Conservation (phyloP, 257 asterid species). For the Plantago major region DNA sequence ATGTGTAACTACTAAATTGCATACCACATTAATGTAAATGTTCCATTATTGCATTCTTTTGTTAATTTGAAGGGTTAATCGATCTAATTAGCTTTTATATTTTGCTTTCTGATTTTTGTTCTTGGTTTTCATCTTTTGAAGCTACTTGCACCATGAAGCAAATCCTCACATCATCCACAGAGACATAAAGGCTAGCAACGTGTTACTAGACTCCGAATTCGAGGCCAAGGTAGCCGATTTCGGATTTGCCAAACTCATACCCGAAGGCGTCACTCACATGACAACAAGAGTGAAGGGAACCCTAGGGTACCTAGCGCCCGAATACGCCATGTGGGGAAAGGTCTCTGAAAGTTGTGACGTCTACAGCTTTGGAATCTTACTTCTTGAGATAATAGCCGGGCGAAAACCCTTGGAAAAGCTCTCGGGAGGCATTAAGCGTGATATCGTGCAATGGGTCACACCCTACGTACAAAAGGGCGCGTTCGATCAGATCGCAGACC, state of each 20-base stretch:
- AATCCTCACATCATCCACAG: constrained; percentile 78
- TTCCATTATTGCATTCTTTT: neutral
- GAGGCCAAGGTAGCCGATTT: constrained; percentile 75
- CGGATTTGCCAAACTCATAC: constrained; percentile 69
- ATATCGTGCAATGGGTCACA: constrained; percentile 64
- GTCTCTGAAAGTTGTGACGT: constrained; percentile 80
- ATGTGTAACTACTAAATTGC: neutral
- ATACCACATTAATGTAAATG: neutral
- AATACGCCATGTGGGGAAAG: constrained; percentile 86
- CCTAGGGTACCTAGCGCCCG: constrained; percentile 74
- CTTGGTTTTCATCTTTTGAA: constrained; percentile 7
- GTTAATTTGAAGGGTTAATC: neutral
- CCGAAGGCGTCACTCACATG: constrained; percentile 67
- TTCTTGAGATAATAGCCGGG: constrained; percentile 57
- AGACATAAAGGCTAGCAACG: constrained; percentile 84
- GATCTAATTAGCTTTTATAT: neutral
- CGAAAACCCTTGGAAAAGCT: constrained; percentile 68
- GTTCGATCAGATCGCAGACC: constrained; percentile 59
- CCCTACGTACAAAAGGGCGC: constrained; percentile 49
- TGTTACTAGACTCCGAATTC: constrained; percentile 58
- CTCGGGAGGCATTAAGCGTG: constrained; percentile 60
- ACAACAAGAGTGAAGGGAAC: constrained; percentile 83
- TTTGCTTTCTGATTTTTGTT: neutral
- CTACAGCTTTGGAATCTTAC: constrained; percentile 71
- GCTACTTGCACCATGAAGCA: constrained; percentile 81